Evolutionary conservation across 805 yeast genomes (phyloP).

Genomic region (Candida nitratophila): DNA sequence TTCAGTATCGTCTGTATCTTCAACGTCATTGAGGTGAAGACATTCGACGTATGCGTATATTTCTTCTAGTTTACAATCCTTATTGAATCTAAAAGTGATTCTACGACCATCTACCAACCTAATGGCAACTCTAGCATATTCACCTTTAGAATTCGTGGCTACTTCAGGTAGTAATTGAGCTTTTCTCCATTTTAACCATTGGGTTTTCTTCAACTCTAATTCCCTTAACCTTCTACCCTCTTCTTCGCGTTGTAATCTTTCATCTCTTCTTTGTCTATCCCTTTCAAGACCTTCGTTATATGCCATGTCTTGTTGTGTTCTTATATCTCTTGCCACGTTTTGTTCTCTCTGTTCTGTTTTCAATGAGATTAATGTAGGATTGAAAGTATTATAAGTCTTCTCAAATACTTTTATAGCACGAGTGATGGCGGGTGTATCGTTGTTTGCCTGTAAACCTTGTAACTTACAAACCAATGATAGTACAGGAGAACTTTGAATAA

Average conservation of each 20-base stretch:
- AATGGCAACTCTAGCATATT: slow-evolving; percentile 59
- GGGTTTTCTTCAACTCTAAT: slow-evolving; percentile 14
- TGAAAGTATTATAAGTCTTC: slow-evolving; percentile 39
- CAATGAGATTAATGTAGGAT: slow-evolving; percentile 52
- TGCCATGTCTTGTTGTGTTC: slow-evolving; percentile 71
- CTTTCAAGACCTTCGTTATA: slow-evolving; percentile 62
- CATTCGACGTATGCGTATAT: slow-evolving; percentile 68
- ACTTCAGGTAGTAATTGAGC: slow-evolving; percentile 14
- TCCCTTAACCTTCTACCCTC: slow-evolving; percentile 10
- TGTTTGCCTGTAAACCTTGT: slow-evolving; percentile 51
- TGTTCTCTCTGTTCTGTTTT: slow-evolving; percentile 58
- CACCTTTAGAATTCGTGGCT: slow-evolving; percentile 8
- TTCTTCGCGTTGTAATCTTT: slow-evolving; percentile 21
- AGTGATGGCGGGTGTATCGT: slow-evolving; percentile 16
- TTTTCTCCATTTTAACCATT: slow-evolving; percentile 47
- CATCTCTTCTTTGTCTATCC: slow-evolving; percentile 52
- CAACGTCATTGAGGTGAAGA: slow-evolving; percentile 14
- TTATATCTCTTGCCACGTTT: slow-evolving; percentile 47
- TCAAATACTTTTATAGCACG: slow-evolving; percentile 32
- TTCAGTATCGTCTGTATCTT: slow-evolving; percentile 10
- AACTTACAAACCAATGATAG: slow-evolving; percentile 54
- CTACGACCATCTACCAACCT: slow-evolving; percentile 61
- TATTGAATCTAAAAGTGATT: slow-evolving; percentile 39
- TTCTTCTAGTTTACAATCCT: slow-evolving; percentile 46
- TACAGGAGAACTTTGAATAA: slow-evolving; percentile 44